phyloP scores from a whole-genome alignment of 495 filamentous ascomycete genomes.

The Pseudotulostoma volvatum region DNA sequence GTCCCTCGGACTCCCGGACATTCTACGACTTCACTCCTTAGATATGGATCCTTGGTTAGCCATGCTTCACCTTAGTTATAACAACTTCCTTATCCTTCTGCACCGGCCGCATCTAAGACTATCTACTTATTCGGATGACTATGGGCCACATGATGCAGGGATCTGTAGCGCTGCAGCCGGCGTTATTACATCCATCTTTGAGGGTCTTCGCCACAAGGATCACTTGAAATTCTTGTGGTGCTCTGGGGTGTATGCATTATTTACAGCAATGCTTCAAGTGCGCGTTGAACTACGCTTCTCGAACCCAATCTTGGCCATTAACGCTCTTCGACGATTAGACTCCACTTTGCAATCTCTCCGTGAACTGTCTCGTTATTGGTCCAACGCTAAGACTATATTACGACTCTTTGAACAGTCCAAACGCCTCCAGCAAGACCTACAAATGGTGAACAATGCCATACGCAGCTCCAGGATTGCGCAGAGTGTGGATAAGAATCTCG shows the following conservation, averaged over 20 bases:
- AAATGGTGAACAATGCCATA: constrained; percentile 22
- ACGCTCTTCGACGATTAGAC: constrained; percentile 31
- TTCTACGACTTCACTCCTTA: constrained; percentile 25
- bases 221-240: constrained; percentile 33
- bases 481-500: not conserved
- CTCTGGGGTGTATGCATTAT: constrained; percentile 29
- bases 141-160: constrained; percentile 28
- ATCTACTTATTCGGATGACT: constrained; percentile 29
- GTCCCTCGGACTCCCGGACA: constrained; percentile 29
- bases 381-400: constrained; percentile 29
- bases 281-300: constrained; percentile 33
- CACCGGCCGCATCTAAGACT: constrained; percentile 31
- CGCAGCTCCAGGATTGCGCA: constrained; percentile 16
- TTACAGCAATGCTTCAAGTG: constrained; percentile 36
- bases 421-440: constrained; percentile 29
- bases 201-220: constrained; percentile 32
- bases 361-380: constrained; percentile 29
- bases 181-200: constrained; percentile 33
- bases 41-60: constrained; percentile 33
- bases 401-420: constrained; percentile 32
- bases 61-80: constrained; percentile 34
- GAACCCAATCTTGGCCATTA: constrained; percentile 34
- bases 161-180: constrained; percentile 32
- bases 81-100: constrained; percentile 35
- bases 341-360: constrained; percentile 30